Percentiles rank a stretch among this genome's conserved stretches.
Conservation (phyloP, 495 filamentous ascomycete genomes). For the Usnea hakonensis region DNA sequence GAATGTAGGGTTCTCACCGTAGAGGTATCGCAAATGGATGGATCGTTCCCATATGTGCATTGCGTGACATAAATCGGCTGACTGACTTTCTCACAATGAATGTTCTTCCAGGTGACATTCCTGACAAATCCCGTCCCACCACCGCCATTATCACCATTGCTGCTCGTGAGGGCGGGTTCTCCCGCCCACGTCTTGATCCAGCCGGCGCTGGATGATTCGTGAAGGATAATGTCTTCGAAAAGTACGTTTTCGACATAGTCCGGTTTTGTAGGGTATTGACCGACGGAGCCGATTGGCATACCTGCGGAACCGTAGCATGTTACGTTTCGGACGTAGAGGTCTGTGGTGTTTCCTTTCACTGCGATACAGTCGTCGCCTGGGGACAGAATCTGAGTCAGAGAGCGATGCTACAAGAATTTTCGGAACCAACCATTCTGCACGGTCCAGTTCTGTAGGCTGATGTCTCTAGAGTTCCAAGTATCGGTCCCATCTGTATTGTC, state of each 20-base stretch:
- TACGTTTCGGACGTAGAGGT: conserved; percentile 32
- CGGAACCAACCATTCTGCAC: conserved; percentile 24
- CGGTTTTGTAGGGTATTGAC: conserved; percentile 32
- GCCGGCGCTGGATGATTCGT: conserved; percentile 43
- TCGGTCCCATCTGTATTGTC: conserved; percentile 38
- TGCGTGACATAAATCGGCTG: conserved; percentile 51
- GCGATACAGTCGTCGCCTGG: conserved; percentile 32
- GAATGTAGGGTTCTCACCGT: too few species aligned
- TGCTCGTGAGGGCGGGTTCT: conserved; percentile 20
- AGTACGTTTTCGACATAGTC: conserved; percentile 31
- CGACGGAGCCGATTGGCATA: conserved; percentile 39
- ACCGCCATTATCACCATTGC: conserved; percentile 25
- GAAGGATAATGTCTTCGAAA: conserved; percentile 23
- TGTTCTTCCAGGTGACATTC: neutral
- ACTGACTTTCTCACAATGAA: conserved; percentile 12
- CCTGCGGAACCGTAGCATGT: conserved; percentile 28
- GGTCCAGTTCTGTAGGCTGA: conserved; percentile 30
- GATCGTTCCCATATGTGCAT: conserved; percentile 46
- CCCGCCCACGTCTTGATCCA: conserved; percentile 51
- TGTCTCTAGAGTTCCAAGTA: conserved; percentile 30
- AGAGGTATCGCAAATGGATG: conserved; percentile 41
- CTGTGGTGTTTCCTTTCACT: conserved; percentile 36
- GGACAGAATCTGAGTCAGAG: neutral
- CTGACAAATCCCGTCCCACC: neutral
- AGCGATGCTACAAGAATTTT: neutral